phyloP scores from a whole-genome alignment of 2,329 filamentous ascomycete genomes.

The Trichoderma aggressivum region DNA sequence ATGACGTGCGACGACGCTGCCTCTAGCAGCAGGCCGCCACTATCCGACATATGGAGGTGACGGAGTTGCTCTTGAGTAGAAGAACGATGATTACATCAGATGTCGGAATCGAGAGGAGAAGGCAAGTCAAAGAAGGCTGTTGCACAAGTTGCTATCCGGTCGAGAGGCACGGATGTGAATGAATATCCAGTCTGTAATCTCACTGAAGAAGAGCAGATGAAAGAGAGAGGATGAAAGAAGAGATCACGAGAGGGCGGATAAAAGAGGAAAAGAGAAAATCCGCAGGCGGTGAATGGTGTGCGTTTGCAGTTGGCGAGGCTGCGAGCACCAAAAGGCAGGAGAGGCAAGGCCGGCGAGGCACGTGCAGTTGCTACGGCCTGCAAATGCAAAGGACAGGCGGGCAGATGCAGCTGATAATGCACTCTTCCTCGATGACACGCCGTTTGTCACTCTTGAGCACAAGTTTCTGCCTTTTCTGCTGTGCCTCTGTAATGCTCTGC shows the following conservation, averaged over 20 bases:
- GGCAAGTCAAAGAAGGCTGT: background rate
- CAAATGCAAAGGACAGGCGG: background rate
- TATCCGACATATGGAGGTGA: background rate
- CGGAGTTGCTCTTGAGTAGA: background rate
- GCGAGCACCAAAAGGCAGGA: background rate
- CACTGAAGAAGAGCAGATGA: background rate
- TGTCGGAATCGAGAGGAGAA: no score
- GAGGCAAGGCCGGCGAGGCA: constrained; percentile 1
- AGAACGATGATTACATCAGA: background rate
- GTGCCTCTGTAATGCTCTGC: background rate
- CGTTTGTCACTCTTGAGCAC: background rate
- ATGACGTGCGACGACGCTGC: background rate
- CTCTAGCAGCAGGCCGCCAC: background rate
- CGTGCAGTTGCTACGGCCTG: background rate
- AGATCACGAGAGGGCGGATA: background rate
- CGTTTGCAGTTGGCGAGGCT: background rate
- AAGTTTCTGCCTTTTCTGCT: background rate
- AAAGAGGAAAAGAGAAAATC: background rate
- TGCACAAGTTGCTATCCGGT: background rate
- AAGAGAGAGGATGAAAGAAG: background rate
- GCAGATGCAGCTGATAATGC: background rate
- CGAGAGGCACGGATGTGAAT: no score
- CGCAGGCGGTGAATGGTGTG: background rate
- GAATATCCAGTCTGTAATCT: no score
- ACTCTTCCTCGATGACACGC: background rate